Evolutionary conservation across 2,329 filamentous ascomycete species (phyloP), one percentile per base, ranked within the genome.

Genomic region (Pyricularia sp.): DNA sequence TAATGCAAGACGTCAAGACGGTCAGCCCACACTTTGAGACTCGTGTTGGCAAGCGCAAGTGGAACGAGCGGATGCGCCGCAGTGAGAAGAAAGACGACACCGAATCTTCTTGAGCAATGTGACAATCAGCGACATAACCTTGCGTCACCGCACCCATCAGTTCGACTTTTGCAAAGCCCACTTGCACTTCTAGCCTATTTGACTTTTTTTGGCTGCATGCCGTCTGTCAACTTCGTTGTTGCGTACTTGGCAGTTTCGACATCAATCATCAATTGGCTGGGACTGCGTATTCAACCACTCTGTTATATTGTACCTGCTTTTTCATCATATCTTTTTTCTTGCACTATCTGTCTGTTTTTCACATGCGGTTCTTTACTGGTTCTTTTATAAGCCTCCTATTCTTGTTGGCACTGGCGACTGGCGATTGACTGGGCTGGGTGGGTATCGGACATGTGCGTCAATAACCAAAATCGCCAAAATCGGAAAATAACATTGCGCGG

Each of bases 21-120:
- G 88, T 92, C 30, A 91, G 92, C 28, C 90, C 92, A 68, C 93
- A 97, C 79, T 96, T 94, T 76, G 93, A 97, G 80, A 95, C 92
- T 3, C 88, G 94, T 63, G 87, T 90, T 25, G 94, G 94, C 69
- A 97, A 97, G 84, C 86, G 92, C 73, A 85, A 83, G 75, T 93
- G 90, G 86, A 83, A 84, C 69, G 89, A 91, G 72, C 81, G 87
- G 70, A 83, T 82, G 74, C 79, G 80, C 69, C 77, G 78, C 25
- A 76, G 73, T 55, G 77, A 79, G 50, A 77, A 76, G 70, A 73
- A 73, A 74, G 78, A 76, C n/a, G 63, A 61, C 31, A 68, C 66
- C 7, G 66, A 64, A n/a, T 68, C 31, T 55, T 64, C 31, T 6
- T 61, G n/a, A 64, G 10, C 2, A 20, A 42, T 4, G 12, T 42